Evolutionary conservation across 2,329 filamentous ascomycete species (phyloP).

Genomic region (Colletotrichum cuscutae): DNA sequence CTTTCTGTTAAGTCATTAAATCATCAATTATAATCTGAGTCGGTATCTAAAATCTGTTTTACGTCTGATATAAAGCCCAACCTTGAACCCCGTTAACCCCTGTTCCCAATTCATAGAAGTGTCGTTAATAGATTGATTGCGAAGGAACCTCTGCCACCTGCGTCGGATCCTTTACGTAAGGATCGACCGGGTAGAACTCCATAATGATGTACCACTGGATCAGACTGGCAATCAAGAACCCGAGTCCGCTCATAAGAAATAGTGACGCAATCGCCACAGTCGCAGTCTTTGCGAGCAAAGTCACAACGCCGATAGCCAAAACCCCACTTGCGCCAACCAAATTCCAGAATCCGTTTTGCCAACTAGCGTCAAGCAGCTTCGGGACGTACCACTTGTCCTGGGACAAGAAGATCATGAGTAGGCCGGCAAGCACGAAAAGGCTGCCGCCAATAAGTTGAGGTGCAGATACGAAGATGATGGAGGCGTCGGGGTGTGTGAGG

Average conservation of each 20-base stretch:
- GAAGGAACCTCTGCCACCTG: slow-evolving; percentile 21
- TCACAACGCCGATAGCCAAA: slow-evolving; percentile 21
- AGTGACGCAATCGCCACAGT: slow-evolving; percentile 12
- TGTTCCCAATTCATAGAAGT: background rate
- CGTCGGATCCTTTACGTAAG: slow-evolving; percentile 7
- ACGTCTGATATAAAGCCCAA: slow-evolving; percentile 8
- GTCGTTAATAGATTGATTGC: slow-evolving; percentile 30
- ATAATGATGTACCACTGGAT: slow-evolving; percentile 34
- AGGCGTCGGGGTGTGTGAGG: slow-evolving; percentile 20
- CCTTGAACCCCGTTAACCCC: background rate
- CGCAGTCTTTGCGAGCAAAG: slow-evolving; percentile 3
- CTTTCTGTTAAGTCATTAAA: background rate
- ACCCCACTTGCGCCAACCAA: slow-evolving; percentile 25
- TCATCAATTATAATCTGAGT: slow-evolving; percentile 32
- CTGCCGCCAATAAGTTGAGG: slow-evolving; percentile 28
- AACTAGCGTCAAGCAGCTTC: slow-evolving; percentile 20
- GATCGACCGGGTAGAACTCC: slow-evolving; percentile 28
- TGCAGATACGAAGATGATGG: slow-evolving; percentile 23
- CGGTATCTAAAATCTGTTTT: slow-evolving; percentile 16
- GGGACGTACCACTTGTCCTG: slow-evolving; percentile 29
- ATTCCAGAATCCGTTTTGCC: slow-evolving; percentile 33
- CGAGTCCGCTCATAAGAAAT: slow-evolving; percentile 19
- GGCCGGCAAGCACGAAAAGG: slow-evolving; percentile 21
- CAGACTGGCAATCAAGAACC: slow-evolving; percentile 18
- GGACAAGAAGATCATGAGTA: slow-evolving; percentile 22